phyloP scores from a whole-genome alignment of 2,329 filamentous ascomycete species.

The Fusarium sp. region DNA sequence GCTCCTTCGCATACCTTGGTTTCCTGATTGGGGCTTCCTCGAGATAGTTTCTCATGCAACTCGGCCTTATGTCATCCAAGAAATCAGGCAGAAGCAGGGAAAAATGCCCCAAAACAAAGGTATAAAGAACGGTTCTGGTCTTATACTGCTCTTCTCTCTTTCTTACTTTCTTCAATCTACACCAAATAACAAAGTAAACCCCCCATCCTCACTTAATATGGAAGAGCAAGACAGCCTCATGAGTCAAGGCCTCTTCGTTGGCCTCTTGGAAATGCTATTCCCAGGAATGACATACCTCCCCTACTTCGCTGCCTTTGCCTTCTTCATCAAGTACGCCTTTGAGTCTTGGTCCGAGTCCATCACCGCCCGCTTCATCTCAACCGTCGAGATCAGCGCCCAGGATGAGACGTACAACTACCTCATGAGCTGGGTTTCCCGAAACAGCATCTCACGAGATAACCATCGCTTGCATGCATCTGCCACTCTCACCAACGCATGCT shows the following conservation, averaged over 20 bases:
- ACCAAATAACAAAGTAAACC: too few species aligned
- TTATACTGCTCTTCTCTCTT: too few species aligned
- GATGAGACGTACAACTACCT: slow-evolving; percentile 27
- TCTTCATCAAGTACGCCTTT: neutral
- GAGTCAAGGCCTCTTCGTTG: slow-evolving; percentile 7
- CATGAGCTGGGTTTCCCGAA: slow-evolving; percentile 20
- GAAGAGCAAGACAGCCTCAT: slow-evolving; percentile 3
- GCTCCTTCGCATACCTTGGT: too few species aligned
- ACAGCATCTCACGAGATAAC: slow-evolving; percentile 14
- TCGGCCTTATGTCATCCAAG: too few species aligned
- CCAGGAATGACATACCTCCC: neutral
- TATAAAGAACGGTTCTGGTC: too few species aligned
- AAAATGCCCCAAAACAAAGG: too few species aligned
- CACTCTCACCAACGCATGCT: neutral
- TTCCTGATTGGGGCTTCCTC: too few species aligned
- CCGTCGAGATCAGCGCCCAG: slow-evolving; percentile 11
- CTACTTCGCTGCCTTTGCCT: neutral
- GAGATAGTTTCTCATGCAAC: too few species aligned
- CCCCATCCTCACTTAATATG: neutral
- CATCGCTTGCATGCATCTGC: slow-evolving; percentile 17
- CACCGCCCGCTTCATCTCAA: slow-evolving; percentile 2
- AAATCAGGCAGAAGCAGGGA: too few species aligned
- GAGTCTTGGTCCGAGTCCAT: slow-evolving; percentile 9
- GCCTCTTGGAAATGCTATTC: slow-evolving; percentile 4
- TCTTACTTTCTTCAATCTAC: too few species aligned